Conservation (phyloP, 78 protist species). For the Dictyostelium discoideum region DNA sequence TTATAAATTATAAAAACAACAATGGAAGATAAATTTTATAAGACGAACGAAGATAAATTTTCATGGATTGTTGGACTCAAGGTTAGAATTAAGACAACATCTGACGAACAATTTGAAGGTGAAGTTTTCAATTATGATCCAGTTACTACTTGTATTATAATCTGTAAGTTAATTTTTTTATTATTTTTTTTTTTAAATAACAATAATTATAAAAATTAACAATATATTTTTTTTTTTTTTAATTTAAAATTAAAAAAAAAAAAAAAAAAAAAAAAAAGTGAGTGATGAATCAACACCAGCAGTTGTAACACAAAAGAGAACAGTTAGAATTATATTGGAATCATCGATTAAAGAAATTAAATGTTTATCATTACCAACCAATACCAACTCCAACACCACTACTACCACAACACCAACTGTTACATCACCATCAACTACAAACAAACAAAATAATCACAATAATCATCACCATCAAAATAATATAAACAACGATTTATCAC, state of each 20-base stretch:
- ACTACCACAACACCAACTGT: not conserved
- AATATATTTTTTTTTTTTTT: not conserved
- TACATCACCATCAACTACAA: not conserved
- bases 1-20: not conserved
- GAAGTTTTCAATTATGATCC: slow-evolving; percentile 70
- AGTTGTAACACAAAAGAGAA: slow-evolving; percentile 26
- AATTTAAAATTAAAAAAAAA: not conserved
- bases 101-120: slow-evolving; percentile 59
- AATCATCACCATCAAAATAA: not conserved
- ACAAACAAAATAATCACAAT: not conserved
- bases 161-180: slow-evolving; percentile 20
- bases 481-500: not conserved
- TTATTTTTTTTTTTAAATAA: not conserved
- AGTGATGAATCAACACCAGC: slow-evolving; percentile 61
- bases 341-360: slow-evolving; percentile 52
- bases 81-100: slow-evolving; percentile 38
- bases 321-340: slow-evolving; percentile 47
- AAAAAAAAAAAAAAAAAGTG: slow-evolving; percentile 21
- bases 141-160: slow-evolving; percentile 45
- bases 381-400: not conserved
- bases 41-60: slow-evolving; percentile 37
- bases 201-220: not conserved
- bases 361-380: slow-evolving; percentile 22
- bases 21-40: not conserved
- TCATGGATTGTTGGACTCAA: slow-evolving; percentile 67